A percentile compares a stretch with the other conserved stretches of the same genome.
Evolutionary conservation across 176 grass and related monocot species (phyloP).

Genomic region (Elaeis guineensis): DNA sequence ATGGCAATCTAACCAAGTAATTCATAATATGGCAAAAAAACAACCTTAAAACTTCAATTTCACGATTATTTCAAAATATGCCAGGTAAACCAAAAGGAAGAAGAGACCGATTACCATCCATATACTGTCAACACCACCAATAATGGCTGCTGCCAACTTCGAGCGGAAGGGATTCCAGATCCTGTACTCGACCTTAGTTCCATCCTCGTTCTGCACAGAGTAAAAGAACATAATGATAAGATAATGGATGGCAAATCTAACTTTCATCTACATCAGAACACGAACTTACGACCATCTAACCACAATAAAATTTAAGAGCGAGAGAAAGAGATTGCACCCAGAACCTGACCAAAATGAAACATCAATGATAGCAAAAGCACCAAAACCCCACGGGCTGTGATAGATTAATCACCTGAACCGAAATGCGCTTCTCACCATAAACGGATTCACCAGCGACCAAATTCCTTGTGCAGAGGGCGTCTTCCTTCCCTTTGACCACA

Average conservation of each 20-base stretch:
- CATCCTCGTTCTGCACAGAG: constrained; percentile 49
- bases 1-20: no score
- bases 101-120: constrained; percentile 56
- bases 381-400: no score
- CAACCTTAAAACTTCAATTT: not conserved
- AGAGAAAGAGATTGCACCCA: no score
- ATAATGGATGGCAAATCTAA: no score
- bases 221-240: not conserved
- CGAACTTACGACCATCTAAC: no score
- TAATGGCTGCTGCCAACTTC: constrained; percentile 75
- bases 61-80: no score
- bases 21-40: not conserved
- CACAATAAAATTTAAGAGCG: no score
- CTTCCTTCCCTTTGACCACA: constrained; percentile 84
- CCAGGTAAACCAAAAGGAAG: not conserved
- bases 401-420: constrained; percentile 41
- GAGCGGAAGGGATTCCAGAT: constrained; percentile 89
- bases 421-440: constrained; percentile 79
- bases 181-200: constrained; percentile 67
- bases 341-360: no score
- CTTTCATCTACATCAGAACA: no score
- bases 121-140: constrained; percentile 78
- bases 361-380: no score
- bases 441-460: constrained; percentile 71
- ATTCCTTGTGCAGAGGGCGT: constrained; percentile 95